A percentile compares a stretch with the other conserved stretches of the same genome.
Conservation (phyloP, 1,284 basidiomycete species). For the Moesziomyces sp. region DNA sequence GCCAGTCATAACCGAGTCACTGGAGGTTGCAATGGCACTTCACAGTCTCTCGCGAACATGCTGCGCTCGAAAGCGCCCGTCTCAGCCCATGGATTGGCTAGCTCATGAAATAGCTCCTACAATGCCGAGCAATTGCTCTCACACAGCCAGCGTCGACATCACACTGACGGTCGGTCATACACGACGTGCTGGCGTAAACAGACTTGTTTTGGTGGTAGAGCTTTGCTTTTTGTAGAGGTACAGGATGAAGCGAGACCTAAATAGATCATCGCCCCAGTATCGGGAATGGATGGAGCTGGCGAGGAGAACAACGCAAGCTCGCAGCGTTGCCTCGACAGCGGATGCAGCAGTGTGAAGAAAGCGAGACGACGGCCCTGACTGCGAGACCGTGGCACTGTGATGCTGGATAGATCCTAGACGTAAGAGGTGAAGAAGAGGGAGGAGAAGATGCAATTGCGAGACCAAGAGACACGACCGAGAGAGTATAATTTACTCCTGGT, state of each 20-base stretch:
- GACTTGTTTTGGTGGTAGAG: conserved; percentile 42
- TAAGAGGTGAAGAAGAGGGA: conserved; percentile 6
- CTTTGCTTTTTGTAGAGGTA: conserved; percentile 52
- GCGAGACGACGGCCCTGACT: conserved; percentile 34
- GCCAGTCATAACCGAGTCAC: no score
- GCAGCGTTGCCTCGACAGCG: conserved; percentile 28
- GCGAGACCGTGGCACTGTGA: conserved; percentile 23
- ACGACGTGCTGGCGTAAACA: conserved; percentile 36
- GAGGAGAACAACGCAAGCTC: conserved; percentile 41
- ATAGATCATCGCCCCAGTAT: conserved; percentile 19
- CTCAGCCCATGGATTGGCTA: no score
- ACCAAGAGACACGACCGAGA: conserved; percentile 29
- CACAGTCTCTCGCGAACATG: no score
- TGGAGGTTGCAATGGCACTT: no score
- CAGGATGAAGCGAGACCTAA: conserved; percentile 19
- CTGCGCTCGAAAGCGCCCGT: no score
- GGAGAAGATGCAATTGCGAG: conserved; percentile 32
- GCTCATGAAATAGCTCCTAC: no score
- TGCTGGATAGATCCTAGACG: conserved; percentile 25
- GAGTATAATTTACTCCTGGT: conserved; percentile 60
- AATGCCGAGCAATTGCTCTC: not conserved
- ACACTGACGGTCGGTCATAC: not conserved
- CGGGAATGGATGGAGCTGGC: conserved; percentile 19
- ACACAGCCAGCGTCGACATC: not conserved
- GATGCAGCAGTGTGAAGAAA: conserved; percentile 11